Evolutionary conservation across 768 basidiomycete genomes (phyloP).

Genomic region (Suillus subaureus): DNA sequence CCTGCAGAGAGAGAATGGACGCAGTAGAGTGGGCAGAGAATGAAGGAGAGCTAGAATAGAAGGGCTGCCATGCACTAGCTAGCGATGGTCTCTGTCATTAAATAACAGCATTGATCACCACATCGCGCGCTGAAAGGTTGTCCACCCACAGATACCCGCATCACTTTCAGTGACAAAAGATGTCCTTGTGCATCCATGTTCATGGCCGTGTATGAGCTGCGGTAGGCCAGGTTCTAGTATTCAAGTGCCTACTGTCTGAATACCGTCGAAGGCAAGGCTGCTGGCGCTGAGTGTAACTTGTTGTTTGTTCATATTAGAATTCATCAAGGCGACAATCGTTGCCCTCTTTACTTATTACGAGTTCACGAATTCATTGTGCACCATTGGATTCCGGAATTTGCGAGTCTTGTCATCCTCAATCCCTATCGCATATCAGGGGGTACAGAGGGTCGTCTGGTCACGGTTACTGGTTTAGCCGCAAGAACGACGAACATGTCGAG

Average conservation of each 20-base stretch:
- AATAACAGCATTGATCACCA: conserved; percentile 7
- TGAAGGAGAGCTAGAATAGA: conserved; percentile 81
- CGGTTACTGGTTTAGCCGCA: background rate
- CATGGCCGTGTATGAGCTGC: background rate
- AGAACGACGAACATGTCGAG: conserved; percentile 4
- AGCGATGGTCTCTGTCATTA: conserved; percentile 67
- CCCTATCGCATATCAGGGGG: background rate
- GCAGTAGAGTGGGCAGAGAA: conserved; percentile 82
- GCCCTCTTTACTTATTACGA: too few species aligned
- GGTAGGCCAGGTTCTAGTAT: background rate
- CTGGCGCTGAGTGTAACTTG: conserved; percentile 1
- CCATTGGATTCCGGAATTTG: too few species aligned
- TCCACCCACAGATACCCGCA: conserved; percentile 80
- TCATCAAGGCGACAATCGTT: background rate
- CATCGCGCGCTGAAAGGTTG: background rate
- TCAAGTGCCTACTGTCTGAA: background rate
- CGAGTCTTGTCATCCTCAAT: background rate
- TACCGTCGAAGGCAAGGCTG: background rate
- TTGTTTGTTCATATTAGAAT: conserved; percentile 29
- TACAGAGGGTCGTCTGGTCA: background rate
- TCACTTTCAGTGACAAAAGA: conserved; percentile 79
- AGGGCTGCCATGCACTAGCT: conserved; percentile 81
- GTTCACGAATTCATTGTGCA: too few species aligned
- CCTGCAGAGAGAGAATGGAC: conserved; percentile 77
- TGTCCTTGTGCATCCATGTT: conserved; percentile 60